Conservation (phyloP, 805 yeast genomes). For the Candida chilensis region DNA sequence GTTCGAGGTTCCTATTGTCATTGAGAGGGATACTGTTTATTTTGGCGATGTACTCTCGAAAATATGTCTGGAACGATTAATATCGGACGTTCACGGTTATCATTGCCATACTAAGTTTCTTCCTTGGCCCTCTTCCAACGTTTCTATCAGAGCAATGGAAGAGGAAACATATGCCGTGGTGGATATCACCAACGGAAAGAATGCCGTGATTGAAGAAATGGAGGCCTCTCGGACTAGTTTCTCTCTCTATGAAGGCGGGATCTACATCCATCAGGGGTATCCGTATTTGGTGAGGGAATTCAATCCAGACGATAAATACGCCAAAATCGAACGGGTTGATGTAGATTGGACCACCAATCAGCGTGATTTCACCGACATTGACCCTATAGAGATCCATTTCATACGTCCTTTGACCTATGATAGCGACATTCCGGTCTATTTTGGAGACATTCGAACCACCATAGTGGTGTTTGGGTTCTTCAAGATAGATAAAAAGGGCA, state of each 20-base stretch:
- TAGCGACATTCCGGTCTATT: constrained; percentile 52
- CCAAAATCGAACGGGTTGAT: constrained; percentile 78
- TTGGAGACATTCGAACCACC: constrained; percentile 67
- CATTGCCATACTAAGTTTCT: constrained; percentile 50
- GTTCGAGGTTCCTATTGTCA: constrained; percentile 61
- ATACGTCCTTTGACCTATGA: constrained; percentile 44
- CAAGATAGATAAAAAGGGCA: constrained; percentile 67
- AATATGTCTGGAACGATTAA: constrained; percentile 27
- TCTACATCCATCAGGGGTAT: constrained; percentile 87
- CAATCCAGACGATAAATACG: constrained; percentile 68
- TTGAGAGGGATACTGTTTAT: constrained; percentile 44
- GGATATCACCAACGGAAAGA: constrained; percentile 72
- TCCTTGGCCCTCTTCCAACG: constrained; percentile 76
- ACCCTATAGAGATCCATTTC: constrained; percentile 66
- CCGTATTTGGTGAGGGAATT: constrained; percentile 84
- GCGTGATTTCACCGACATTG: constrained; percentile 89
- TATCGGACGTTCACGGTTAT: constrained; percentile 35
- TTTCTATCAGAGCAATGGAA: constrained; percentile 76
- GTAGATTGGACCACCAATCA: constrained; percentile 94
- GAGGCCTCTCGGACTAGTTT: constrained; percentile 87
- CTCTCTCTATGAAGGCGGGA: constrained; percentile 88
- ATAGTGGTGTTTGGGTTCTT: constrained; percentile 87
- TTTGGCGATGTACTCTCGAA: constrained; percentile 35
- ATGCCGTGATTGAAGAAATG: constrained; percentile 76
- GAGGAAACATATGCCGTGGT: constrained; percentile 82